Percentiles rank a stretch among this genome's conserved stretches.
Conservation (phyloP, 805 yeast species). For the Candida insectalens region DNA sequence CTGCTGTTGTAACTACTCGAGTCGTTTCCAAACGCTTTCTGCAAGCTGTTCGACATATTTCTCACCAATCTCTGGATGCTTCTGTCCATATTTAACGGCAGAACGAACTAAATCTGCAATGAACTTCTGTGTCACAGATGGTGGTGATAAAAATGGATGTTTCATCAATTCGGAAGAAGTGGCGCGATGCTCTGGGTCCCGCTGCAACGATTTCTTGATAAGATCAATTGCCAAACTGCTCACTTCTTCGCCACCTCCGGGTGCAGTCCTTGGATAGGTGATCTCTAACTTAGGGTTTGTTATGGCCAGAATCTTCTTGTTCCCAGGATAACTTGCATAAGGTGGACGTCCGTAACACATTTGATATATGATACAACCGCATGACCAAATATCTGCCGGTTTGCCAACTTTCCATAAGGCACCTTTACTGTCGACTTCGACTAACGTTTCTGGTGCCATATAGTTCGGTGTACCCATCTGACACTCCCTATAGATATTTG, state of each 20-base stretch:
- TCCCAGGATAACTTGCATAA: slow-evolving; percentile 68
- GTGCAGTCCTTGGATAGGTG: slow-evolving; percentile 40
- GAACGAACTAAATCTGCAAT: slow-evolving; percentile 63
- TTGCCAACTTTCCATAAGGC: slow-evolving; percentile 70
- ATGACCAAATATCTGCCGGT: slow-evolving; percentile 96
- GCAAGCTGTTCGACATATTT: slow-evolving; percentile 35
- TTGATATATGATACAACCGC: slow-evolving; percentile 93
- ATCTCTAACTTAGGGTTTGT: slow-evolving; percentile 76
- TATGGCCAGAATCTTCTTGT: slow-evolving; percentile 72
- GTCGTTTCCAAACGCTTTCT: slow-evolving; percentile 50
- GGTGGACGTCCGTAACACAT: slow-evolving; percentile 94
- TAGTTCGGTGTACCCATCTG: slow-evolving; percentile 95
- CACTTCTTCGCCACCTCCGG: slow-evolving; percentile 13
- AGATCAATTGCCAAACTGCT: slow-evolving; percentile 45
- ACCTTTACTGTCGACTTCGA: slow-evolving; percentile 33
- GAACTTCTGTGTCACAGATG: slow-evolving; percentile 57
- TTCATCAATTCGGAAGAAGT: slow-evolving; percentile 51
- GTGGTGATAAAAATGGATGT: slow-evolving; percentile 66
- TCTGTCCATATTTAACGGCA: slow-evolving; percentile 66
- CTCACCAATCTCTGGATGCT: slow-evolving; percentile 24
- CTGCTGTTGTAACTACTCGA: too few species aligned
- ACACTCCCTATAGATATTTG: slow-evolving; percentile 79
- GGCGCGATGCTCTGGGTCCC: slow-evolving; percentile 63
- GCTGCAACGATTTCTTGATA: slow-evolving; percentile 58
- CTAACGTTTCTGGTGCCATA: slow-evolving; percentile 95